Percentiles rank a stretch among this genome's conserved stretches.
Evolutionary conservation across 805 yeast species (phyloP).

Genomic region (Brettanomyces naardenensis): DNA sequence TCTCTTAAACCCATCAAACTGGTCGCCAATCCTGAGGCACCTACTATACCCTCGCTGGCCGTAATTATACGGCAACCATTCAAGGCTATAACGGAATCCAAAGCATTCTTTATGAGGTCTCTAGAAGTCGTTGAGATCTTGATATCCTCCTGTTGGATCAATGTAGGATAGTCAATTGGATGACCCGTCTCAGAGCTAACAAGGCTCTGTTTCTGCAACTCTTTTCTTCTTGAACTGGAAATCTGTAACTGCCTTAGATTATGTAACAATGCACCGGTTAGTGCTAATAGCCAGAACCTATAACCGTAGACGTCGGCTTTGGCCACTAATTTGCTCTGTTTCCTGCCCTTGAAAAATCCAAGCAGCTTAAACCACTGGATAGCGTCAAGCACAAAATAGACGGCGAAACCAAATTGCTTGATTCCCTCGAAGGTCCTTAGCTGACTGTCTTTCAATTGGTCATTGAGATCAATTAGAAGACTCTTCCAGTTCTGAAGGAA

Average conservation of each 20-base stretch:
- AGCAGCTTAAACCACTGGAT: constrained; percentile 52
- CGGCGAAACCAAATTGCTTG: constrained; percentile 54
- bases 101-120: constrained; percentile 66
- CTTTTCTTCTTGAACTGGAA: constrained; percentile 29
- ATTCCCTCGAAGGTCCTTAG: constrained; percentile 43
- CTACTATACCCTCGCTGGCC: constrained; percentile 72
- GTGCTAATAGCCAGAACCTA: constrained; percentile 71
- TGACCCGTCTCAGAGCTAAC: not conserved
- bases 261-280: constrained; percentile 53
- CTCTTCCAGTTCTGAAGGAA: constrained; percentile 66
- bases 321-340: constrained; percentile 5
- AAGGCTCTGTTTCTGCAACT: constrained; percentile 27
- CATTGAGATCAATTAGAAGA: constrained; percentile 60
- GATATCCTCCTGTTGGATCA: constrained; percentile 20
- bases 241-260: constrained; percentile 47
- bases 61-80: constrained; percentile 54
- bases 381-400: constrained; percentile 57
- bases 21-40: constrained; percentile 78
- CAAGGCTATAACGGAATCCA: constrained; percentile 70
- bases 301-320: constrained; percentile 51
- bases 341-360: constrained; percentile 39
- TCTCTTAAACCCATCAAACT: constrained; percentile 72
- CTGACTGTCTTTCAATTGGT: constrained; percentile 57
- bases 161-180: constrained; percentile 7
- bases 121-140: constrained; percentile 34